Percentiles rank a stretch among this genome's conserved stretches.
phyloP scores from a whole-genome alignment of 305 asterid genomes.

The Rubia occidens region DNA sequence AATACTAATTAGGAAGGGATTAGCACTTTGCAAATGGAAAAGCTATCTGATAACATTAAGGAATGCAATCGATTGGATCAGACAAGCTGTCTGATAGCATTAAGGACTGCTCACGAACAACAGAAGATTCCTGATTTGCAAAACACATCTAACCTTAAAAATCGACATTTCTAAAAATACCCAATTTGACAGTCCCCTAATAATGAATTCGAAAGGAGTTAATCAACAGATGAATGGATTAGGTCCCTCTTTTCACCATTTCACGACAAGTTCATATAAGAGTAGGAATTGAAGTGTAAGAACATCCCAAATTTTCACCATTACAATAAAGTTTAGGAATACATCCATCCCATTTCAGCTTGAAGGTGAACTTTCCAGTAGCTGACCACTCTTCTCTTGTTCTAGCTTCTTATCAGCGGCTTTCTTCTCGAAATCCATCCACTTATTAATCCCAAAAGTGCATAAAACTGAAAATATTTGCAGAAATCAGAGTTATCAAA shows the following conservation, averaged over 20 bases:
- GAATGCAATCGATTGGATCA: neutral
- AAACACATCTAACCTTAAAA: neutral
- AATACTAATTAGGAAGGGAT: too few species aligned
- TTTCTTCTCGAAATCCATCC: constrained; percentile 42
- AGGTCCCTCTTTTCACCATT: too few species aligned
- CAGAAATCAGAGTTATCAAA: neutral
- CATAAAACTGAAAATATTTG: constrained; percentile 32
- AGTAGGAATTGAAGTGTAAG: neutral
- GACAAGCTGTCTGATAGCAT: neutral
- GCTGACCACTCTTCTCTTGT: constrained; percentile 16
- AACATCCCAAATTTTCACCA: neutral
- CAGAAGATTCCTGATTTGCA: neutral
- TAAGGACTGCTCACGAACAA: neutral
- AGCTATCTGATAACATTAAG: neutral
- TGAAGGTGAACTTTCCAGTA: constrained; percentile 28
- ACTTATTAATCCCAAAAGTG: constrained; percentile 49
- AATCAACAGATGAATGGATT: too few species aligned
- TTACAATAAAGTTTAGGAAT: neutral
- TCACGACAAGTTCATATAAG: neutral
- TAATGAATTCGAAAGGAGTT: too few species aligned
- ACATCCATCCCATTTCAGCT: constrained; percentile 20
- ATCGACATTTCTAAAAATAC: neutral
- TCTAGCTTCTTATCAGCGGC: constrained; percentile 30
- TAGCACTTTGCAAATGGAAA: neutral
- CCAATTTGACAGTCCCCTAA: neutral